These are phyloP conservation scores for Pythium scleroteichum DNA, from an alignment of 352 stramenopile genomes.

Conservation along the genomic window DNA sequence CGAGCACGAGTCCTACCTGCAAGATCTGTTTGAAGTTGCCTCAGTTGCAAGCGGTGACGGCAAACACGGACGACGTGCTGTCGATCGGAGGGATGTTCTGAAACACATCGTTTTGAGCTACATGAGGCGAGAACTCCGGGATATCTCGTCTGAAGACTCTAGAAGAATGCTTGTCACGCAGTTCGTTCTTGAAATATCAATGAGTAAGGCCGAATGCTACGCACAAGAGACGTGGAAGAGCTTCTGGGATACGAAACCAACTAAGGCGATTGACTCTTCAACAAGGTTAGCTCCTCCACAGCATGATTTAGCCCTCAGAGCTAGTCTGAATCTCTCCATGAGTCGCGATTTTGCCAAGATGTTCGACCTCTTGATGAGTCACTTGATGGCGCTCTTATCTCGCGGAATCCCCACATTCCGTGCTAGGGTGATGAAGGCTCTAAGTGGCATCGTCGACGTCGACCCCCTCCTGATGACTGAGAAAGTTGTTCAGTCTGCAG, in stretches of 20 bases:
- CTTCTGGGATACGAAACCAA: conserved; percentile 40
- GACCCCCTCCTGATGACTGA: conserved; percentile 86
- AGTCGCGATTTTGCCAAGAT: conserved; percentile 61
- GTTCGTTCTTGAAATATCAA: conserved; percentile 41
- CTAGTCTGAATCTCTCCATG: conserved; percentile 51
- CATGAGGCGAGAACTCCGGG: conserved; percentile 35
- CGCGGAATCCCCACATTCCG: conserved; percentile 69
- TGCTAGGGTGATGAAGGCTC: conserved; percentile 74
- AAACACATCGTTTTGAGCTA: conserved; percentile 72
- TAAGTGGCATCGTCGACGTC: conserved; percentile 77
- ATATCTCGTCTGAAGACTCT: conserved; percentile 46
- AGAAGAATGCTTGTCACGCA: conserved; percentile 53
- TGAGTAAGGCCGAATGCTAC: neutral
- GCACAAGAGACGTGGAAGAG: conserved; percentile 42
- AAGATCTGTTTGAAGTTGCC: conserved; percentile 14
- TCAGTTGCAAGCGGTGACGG: conserved; percentile 26
- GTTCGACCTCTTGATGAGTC: conserved; percentile 69
- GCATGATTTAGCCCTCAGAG: conserved; percentile 41
- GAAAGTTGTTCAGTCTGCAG: conserved; percentile 47
- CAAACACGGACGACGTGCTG: conserved; percentile 13
- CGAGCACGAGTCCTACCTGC: conserved; percentile 45
- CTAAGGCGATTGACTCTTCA: conserved; percentile 32
- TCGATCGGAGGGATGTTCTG: conserved; percentile 32
- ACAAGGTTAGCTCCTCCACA: conserved; percentile 52
- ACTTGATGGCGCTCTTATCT: conserved; percentile 79